Evolutionary conservation across 2,329 filamentous ascomycete species (phyloP).

Genomic region (Fusarium dimerum): DNA sequence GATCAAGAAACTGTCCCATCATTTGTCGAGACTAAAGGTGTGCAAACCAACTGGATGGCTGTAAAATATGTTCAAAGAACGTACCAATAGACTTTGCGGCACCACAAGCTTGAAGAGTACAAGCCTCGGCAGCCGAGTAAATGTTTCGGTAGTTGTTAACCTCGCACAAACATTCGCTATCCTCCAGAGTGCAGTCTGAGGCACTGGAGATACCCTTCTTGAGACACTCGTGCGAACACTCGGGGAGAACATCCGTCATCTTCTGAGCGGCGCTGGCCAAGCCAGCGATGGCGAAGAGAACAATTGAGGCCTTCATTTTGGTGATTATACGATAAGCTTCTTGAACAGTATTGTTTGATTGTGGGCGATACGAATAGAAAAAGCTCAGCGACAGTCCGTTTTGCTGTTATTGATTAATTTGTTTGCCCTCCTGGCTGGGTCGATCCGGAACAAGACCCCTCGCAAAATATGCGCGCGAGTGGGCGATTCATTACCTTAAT

Average conservation of each 20-base stretch:
- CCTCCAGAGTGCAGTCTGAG: conserved; percentile 20
- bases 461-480: not conserved
- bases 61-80: not conserved
- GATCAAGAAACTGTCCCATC: too few species aligned
- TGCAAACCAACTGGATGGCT: too few species aligned
- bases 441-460: not conserved
- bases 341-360: not conserved
- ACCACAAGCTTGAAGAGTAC: conserved; percentile 45
- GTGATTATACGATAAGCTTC: not conserved
- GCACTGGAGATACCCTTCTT: conserved; percentile 18
- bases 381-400: not conserved
- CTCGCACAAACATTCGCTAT: conserved; percentile 24
- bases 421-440: not conserved
- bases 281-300: conserved; percentile 12
- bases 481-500: not conserved
- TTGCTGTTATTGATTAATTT: not conserved
- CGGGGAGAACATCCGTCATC: conserved; percentile 22
- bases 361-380: not conserved
- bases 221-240: conserved; percentile 24
- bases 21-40: too few species aligned
- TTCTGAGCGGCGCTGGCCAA: conserved; percentile 11
- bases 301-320: conserved; percentile 19
- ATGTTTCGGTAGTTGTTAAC: conserved; percentile 37
- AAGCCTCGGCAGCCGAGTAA: conserved; percentile 40
- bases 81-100: conserved; percentile 31